Conservation (phyloP, 164 flowering plant genomes). For the Warburgia ugandensis region DNA sequence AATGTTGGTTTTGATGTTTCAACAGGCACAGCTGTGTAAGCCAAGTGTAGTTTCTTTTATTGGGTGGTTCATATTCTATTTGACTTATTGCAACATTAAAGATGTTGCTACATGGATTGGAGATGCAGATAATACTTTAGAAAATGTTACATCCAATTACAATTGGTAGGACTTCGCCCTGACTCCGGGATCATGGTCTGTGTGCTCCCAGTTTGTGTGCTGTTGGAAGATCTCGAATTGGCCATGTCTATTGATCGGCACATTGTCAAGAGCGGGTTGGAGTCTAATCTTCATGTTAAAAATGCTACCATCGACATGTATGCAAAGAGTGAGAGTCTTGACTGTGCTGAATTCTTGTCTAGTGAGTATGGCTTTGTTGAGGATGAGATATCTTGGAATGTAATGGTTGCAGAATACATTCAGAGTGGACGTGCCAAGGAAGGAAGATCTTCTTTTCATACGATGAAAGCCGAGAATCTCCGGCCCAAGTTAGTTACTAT, state of each 20-base stretch:
- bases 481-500: conserved; percentile 48
- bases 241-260: conserved; percentile 46
- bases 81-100: conserved; percentile 33
- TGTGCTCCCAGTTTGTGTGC: conserved; percentile 49
- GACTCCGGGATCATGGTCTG: conserved; percentile 65
- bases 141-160: conserved; percentile 35
- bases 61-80: conserved; percentile 38
- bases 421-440: conserved; percentile 45
- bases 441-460: conserved; percentile 40
- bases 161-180: conserved; percentile 32
- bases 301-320: conserved; percentile 72
- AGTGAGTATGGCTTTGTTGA: conserved; percentile 23
- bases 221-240: conserved; percentile 30
- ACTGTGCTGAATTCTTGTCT: conserved; percentile 44
- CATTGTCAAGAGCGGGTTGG: conserved; percentile 48
- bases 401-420: conserved; percentile 49
- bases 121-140: conserved; percentile 35
- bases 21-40: conserved; percentile 57
- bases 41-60: conserved; percentile 39
- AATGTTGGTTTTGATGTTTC: conserved; percentile 34
- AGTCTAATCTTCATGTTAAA: conserved; percentile 40
- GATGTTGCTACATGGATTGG: conserved; percentile 54
- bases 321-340: conserved; percentile 48
- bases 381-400: conserved; percentile 65
- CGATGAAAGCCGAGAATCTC: conserved; percentile 38